These are phyloP conservation scores for Penicillium oxalicum DNA, from an alignment of 2,329 filamentous ascomycete species.

Conservation along the genomic window DNA sequence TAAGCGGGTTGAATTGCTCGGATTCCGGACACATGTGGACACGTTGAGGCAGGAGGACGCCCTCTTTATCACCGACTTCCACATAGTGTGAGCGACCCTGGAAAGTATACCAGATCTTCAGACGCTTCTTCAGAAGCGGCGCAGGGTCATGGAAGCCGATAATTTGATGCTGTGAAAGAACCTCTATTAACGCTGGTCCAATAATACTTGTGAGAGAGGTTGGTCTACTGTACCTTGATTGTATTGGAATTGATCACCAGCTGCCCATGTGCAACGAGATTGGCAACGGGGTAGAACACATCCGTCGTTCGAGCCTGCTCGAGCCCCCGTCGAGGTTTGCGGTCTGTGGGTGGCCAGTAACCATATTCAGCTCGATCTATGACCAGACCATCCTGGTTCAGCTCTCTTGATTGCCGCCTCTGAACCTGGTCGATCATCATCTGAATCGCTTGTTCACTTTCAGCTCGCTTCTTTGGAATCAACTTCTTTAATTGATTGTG, in stretches of 20 bases:
- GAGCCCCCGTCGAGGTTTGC: conserved; percentile 18
- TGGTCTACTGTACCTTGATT: conserved; percentile 28
- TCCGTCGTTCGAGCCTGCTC: conserved; percentile 29
- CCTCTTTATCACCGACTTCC: conserved; percentile 34
- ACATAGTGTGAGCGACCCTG: conserved; percentile 34
- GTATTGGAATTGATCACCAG: conserved; percentile 32
- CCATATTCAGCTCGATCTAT: conserved; percentile 40
- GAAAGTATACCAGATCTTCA: conserved; percentile 41
- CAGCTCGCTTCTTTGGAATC: conserved; percentile 31
- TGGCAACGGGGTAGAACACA: conserved; percentile 42
- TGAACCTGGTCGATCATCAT: conserved; percentile 38
- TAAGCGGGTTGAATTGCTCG: conserved; percentile 2
- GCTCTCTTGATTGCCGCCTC: conserved; percentile 34
- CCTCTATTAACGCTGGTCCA: too few species aligned
- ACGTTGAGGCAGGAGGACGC: conserved; percentile 36
- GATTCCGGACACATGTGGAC: conserved; percentile 26
- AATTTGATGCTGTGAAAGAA: conserved; percentile 32
- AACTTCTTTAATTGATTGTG: conserved; percentile 34
- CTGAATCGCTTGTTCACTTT: conserved; percentile 36
- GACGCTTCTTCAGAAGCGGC: conserved; percentile 35
- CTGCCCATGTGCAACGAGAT: conserved; percentile 39
- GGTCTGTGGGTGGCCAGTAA: conserved; percentile 24
- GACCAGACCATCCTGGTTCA: conserved; percentile 32
- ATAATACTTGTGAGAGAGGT: neutral
- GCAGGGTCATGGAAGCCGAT: conserved; percentile 42